A percentile compares a stretch with the other conserved stretches of the same genome.
Conservation (phyloP, 1,284 basidiomycete species). For the Cryptococcus sp. region DNA sequence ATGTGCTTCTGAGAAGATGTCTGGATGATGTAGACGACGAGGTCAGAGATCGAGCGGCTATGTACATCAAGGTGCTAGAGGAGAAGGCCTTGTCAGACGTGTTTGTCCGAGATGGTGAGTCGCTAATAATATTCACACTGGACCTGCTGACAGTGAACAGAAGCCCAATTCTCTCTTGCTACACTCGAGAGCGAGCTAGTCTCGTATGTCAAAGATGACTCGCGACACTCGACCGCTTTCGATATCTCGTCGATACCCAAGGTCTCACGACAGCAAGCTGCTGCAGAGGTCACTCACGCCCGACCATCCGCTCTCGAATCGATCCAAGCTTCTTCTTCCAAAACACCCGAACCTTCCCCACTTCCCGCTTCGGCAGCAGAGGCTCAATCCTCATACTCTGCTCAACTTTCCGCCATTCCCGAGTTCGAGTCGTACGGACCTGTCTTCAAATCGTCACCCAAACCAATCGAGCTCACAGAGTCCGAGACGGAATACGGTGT, state of each 20-base stretch:
- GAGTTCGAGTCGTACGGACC: conserved; percentile 82
- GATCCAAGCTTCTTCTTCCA: conserved; percentile 57
- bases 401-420: conserved; percentile 79
- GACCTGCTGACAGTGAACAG: conserved; percentile 49
- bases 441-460: conserved; percentile 79
- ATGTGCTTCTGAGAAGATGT: conserved; percentile 83
- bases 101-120: conserved; percentile 84
- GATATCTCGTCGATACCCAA: conserved; percentile 78
- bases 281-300: conserved; percentile 64
- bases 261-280: conserved; percentile 82
- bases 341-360: conserved; percentile 57
- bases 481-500: conserved; percentile 98
- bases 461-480: conserved; percentile 83
- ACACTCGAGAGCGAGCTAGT: conserved; percentile 82
- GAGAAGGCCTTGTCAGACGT: conserved; percentile 74
- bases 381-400: conserved; percentile 76
- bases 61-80: conserved; percentile 82
- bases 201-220: conserved; percentile 77
- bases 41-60: conserved; percentile 93
- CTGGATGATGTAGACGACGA: conserved; percentile 99
- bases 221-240: conserved; percentile 65
- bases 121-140: conserved; percentile 1
- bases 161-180: conserved; percentile 84
- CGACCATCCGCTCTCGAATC: conserved; percentile 78
- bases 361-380: conserved; percentile 67